Percentiles rank a stretch among this genome's conserved stretches.
Conservation (phyloP, 805 yeast genomes). For the Kuraishia ogatae region DNA sequence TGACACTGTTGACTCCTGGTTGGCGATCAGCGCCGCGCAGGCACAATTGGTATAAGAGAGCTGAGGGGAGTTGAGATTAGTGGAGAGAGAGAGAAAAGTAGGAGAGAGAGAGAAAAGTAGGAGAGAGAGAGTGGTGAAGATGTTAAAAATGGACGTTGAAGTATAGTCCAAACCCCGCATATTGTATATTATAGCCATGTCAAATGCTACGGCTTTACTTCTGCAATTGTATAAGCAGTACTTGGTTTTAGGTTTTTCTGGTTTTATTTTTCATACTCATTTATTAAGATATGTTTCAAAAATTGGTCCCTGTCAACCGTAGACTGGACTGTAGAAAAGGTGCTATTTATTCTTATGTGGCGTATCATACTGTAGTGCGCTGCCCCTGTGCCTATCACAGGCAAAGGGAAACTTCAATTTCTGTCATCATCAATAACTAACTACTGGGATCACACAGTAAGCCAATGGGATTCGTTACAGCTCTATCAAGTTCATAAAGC, state of each 20-base stretch:
- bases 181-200: neutral
- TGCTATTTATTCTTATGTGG: no score
- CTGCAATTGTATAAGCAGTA: neutral
- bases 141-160: neutral
- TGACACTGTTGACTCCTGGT: constrained; percentile 55
- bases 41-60: neutral
- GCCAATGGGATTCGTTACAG: no score
- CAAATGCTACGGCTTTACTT: neutral
- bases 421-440: no score
- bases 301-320: no score
- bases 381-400: no score
- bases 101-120: neutral
- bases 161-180: neutral
- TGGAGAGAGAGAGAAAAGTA: neutral
- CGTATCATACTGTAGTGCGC: no score
- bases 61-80: neutral
- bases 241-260: neutral
- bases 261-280: neutral
- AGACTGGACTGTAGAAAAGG: no score
- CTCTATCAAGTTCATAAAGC: no score
- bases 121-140: neutral
- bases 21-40: constrained; percentile 31
- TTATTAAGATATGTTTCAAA: no score
- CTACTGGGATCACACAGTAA: no score
- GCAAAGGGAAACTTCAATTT: no score